A percentile compares a stretch with the other conserved stretches of the same genome.
Conservation (phyloP, 176 grass and related monocot genomes). For the Puya raimondii region DNA sequence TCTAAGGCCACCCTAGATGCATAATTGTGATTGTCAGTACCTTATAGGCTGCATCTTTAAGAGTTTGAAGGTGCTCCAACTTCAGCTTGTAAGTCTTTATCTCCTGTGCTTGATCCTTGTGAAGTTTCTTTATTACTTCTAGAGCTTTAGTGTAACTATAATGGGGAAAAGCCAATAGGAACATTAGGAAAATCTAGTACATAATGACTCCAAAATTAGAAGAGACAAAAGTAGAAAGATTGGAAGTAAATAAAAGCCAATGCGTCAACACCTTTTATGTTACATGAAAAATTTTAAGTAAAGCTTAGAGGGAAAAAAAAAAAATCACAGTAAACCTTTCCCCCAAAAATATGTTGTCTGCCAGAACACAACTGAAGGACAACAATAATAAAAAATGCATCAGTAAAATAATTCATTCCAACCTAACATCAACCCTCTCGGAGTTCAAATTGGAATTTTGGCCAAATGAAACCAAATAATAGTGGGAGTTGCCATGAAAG, state of each 20-base stretch:
- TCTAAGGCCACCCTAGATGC: background rate
- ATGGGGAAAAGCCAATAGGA: constrained; percentile 21
- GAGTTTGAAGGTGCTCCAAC: constrained; percentile 85
- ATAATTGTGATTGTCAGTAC: constrained; percentile 24
- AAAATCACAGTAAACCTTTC: too few relatives aligned
- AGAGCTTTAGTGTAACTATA: constrained; percentile 93
- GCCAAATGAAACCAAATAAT: too few relatives aligned
- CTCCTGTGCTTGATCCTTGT: constrained; percentile 90
- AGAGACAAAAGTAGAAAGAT: background rate
- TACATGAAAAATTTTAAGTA: too few relatives aligned
- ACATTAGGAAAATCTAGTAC: constrained; percentile 12
- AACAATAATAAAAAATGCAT: too few relatives aligned
- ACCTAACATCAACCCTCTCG: too few relatives aligned
- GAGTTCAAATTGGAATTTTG: too few relatives aligned
- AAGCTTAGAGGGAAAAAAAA: too few relatives aligned
- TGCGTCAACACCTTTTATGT: too few relatives aligned
- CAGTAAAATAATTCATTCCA: too few relatives aligned
- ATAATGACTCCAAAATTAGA: background rate
- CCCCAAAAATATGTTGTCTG: too few relatives aligned
- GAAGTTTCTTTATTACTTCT: constrained; percentile 98
- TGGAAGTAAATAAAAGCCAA: background rate
- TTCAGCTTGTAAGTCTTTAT: constrained; percentile 93
- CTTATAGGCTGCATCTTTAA: constrained; percentile 92
- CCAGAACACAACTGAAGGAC: too few relatives aligned
- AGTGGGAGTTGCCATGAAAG: too few relatives aligned